Evolutionary conservation across 2,329 filamentous ascomycete species (phyloP).

Genomic region (Stemphylium vesicarium): DNA sequence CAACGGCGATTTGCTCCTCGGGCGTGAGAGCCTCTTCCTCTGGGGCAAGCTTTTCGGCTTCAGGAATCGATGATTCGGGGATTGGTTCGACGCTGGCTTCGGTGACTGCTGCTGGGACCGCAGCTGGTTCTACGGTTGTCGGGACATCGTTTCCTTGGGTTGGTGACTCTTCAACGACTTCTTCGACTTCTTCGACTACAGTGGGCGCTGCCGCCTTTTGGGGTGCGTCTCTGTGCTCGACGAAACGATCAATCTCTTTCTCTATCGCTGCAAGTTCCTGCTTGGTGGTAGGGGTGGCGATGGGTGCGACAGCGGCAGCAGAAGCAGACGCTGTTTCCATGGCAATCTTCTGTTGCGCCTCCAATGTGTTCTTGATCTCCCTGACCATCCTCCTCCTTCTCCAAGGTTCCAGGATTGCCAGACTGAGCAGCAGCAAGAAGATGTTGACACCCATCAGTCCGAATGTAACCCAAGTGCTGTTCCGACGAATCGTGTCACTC

Average conservation of each 20-base stretch:
- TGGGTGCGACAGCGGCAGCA: constrained; percentile 4
- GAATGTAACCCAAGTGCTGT: constrained; percentile 98
- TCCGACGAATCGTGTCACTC: constrained; percentile 95
- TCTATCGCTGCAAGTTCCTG: constrained; percentile 21
- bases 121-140: constrained; percentile 3
- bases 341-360: constrained; percentile 38
- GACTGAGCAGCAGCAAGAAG: constrained; percentile 81
- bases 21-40: constrained; percentile 13
- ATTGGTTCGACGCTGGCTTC: constrained; percentile 8
- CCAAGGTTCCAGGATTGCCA: constrained; percentile 94
- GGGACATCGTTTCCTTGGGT: constrained; percentile 8
- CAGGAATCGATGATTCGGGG: constrained; percentile 10
- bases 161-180: constrained; percentile 15
- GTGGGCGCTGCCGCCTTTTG: constrained; percentile 6
- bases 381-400: constrained; percentile 78
- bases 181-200: constrained; percentile 5
- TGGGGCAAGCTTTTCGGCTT: constrained; percentile 8
- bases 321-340: constrained; percentile 18
- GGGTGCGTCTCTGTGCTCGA: constrained; percentile 14
- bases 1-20: constrained; percentile 24
- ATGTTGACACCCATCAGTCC: constrained; percentile 98
- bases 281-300: constrained; percentile 4
- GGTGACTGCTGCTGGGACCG: constrained; percentile 3
- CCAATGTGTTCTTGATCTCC: constrained; percentile 62
- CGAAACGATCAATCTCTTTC: constrained; percentile 25